Conservation (phyloP, 257 asterid genomes). For the Solanum pinnatisectum region DNA sequence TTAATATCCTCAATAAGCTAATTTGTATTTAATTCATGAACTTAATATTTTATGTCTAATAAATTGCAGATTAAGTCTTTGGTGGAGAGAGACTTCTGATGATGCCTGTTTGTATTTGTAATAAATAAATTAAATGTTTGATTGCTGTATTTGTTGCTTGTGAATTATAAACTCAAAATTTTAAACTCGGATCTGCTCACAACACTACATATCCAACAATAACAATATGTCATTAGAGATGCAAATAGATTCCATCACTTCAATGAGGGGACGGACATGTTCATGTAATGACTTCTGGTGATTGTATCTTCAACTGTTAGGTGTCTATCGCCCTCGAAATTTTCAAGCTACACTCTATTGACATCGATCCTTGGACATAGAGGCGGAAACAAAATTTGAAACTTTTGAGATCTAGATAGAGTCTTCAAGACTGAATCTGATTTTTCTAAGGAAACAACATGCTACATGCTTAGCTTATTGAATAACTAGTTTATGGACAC, state of each 20-base stretch:
- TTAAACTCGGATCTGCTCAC: too few relatives aligned
- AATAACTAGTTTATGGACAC: too few relatives aligned
- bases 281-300: constrained; percentile 66
- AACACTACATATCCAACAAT: too few relatives aligned
- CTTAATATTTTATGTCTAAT: background rate
- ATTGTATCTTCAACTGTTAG: background rate
- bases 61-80: background rate
- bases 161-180: background rate
- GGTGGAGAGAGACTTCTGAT: background rate
- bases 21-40: background rate
- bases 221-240: constrained; percentile 41
- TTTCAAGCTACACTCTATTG: background rate
- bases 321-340: background rate
- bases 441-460: too few relatives aligned
- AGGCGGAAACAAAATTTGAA: background rate
- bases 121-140: too few relatives aligned
- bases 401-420: too few relatives aligned
- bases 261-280: constrained; percentile 37
- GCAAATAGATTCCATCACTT: constrained; percentile 64
- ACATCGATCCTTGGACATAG: background rate
- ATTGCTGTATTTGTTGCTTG: background rate
- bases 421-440: too few relatives aligned
- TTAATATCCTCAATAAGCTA: background rate
- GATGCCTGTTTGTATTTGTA: background rate
- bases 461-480: too few relatives aligned